These are phyloP conservation scores for Eudorina sp. DNA, from an alignment of 139 green algal species.

Conservation along the genomic window DNA sequence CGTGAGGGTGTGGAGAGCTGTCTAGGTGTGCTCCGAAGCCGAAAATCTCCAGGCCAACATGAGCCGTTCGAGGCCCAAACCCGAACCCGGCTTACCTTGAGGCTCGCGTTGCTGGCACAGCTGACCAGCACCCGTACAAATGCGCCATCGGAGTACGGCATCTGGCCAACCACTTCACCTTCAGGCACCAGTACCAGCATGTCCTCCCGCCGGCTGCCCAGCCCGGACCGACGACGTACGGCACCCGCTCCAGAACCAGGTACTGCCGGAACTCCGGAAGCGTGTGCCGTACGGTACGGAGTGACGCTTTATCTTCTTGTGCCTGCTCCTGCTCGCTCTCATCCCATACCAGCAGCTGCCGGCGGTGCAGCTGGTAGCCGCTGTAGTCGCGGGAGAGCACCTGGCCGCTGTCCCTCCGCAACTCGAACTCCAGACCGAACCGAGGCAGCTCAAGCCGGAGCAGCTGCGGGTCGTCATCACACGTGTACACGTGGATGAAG, in stretches of 20 bases:
- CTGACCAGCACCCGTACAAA: neutral
- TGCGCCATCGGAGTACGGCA: no score
- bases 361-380: constrained; percentile 49
- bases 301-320: no score
- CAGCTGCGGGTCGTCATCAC: neutral
- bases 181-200: constrained; percentile 58
- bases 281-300: constrained; percentile 48
- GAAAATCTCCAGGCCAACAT: no score
- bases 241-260: constrained; percentile 62
- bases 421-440: constrained; percentile 68
- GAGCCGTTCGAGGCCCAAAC: no score
- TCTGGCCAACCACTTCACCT: neutral
- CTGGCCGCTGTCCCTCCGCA: neutral
- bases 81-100: constrained; percentile 26
- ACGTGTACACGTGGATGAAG: constrained; percentile 63
- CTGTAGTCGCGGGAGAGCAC: constrained; percentile 48
- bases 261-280: constrained; percentile 68
- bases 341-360: constrained; percentile 20
- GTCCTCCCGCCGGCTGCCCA: constrained; percentile 10
- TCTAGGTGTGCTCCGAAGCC: no score
- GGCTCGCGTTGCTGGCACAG: neutral
- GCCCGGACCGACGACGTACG: neutral
- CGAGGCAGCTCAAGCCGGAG: constrained; percentile 42
- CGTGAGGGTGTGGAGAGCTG: no score
- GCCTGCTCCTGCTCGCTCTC: no score